Evolutionary conservation across 1,284 basidiomycete species (phyloP), one percentile per base, ranked within the genome.

Genomic region (Ganoderma lingzhi): DNA sequence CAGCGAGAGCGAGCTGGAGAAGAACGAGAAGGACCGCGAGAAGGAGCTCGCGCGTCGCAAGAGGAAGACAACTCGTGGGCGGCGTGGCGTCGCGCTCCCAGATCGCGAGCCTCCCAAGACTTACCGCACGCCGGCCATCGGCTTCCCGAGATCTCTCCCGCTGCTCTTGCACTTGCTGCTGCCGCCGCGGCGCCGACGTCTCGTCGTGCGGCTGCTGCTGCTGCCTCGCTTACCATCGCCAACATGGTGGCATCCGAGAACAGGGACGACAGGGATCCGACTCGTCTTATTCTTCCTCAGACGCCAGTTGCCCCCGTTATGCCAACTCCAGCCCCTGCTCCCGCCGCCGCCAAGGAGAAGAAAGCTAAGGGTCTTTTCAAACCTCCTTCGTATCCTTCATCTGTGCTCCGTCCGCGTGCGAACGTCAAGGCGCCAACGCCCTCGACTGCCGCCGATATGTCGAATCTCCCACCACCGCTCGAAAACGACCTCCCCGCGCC

Each of bases 31-130:
- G 78, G 97, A 99, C 74, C 88, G 96, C 65, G 97, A 98, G 81
- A 95, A 95, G 82, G 96, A 99, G 75, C 87, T 94, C 72, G 91
- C 87, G 72, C 91, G 91, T 75, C 89, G 96, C 56, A 88, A 95
- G 71, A 95, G 97, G 82, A 88, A 96, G 61, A 94, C 94, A 75
- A 96, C 94, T 0, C 90, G 97, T 70, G 96, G 95, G 4, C 87
- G 96, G 64, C 87, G 97, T 62, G 96, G 96, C n/a, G 86, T 98
- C 71, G 90, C 90, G 1, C 84, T 99, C 17, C 96, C 97, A 0
- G 98, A 99, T 78, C 91, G 97, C 65, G 97, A 99, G 73, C 93
- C 96, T 2, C 89, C 94, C 77, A 90, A 96, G 81, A 99, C 98
- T 10, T 93, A 93, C 80, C 91, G 98, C 45, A 96, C 96, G 0